Evolutionary conservation across 176 grass and related monocot species (phyloP), one percentile per base, ranked within the genome.

Genomic region (Microstegium vimineum): DNA sequence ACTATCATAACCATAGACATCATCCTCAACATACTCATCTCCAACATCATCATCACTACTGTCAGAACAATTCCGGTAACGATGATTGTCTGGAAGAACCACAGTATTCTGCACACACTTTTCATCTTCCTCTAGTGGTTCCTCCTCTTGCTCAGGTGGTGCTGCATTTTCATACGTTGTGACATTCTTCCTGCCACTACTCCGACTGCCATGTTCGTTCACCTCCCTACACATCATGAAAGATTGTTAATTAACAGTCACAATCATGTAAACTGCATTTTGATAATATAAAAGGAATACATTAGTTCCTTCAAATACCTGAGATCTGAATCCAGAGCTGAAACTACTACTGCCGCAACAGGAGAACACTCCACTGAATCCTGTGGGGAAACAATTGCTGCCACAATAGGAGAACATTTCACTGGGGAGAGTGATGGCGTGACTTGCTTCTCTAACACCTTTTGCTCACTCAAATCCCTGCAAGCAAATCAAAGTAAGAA

Each of bases 101-200:
- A 61, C 49, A 62, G 4, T 32, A 68, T 79, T 78, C 27, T 74
- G 60, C 22, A 25, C 10, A 3, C 73, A 37, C 4, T 73, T 46
- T 86, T 43, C 67, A 62, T 60, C 79, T 78, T 62, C 56, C 43
- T 83, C 52, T 14, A 51, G 41, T 43, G 52, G 75, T 45, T 84
- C 86, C n/a, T 78, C 85, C 13, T 97, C 91, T 83, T 87, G 76
- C 25, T 78, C 60, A 61, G 67, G 59, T 12, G 16, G 4, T 73
- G 28, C 46, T 51, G 47, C 69, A 27, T 74, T 66, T 83, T 93
- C 93, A 38, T 95, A 92, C 61, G 85, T 85, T 32, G 62, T 91
- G 30, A 93, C 80, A 75, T 99, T 99, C 87, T 99, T 95, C 86
- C 83, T 91, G 71, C 76, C 82, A 76, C 87, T 80, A 52, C 66